These are phyloP conservation scores for Pseudocercospora fijiensis DNA, from an alignment of 2,329 filamentous ascomycete species.

Conservation along the genomic window DNA sequence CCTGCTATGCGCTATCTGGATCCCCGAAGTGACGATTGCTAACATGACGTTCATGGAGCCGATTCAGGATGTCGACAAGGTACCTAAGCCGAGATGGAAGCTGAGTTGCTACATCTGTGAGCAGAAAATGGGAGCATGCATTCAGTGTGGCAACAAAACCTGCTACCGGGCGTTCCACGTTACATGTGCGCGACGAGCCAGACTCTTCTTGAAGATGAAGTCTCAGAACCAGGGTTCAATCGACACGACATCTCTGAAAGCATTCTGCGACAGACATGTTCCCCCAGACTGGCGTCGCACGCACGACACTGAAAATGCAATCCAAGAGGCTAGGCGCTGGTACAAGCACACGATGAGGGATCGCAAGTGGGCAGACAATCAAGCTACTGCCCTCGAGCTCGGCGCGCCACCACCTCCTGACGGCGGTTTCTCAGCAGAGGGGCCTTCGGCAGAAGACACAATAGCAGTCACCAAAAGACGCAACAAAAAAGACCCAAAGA, in stretches of 20 bases:
- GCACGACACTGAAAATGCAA: slow-evolving; percentile 77
- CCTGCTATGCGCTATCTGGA: slow-evolving; percentile 96
- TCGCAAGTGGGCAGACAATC: slow-evolving; percentile 87
- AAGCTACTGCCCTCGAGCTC: slow-evolving; percentile 75
- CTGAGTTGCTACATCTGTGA: slow-evolving; percentile 89
- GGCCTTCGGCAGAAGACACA: slow-evolving; percentile 47
- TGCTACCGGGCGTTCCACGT: slow-evolving; percentile 98
- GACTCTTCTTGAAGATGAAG: slow-evolving; percentile 94
- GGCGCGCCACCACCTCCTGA: slow-evolving; percentile 62
- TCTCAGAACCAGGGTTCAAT: slow-evolving; percentile 78
- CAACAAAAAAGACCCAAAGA: slow-evolving; percentile 61
- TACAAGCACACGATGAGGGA: slow-evolving; percentile 89
- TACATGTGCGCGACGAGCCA: slow-evolving; percentile 85
- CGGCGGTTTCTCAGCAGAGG: slow-evolving; percentile 45
- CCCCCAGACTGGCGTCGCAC: slow-evolving; percentile 84
- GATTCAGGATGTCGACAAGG: slow-evolving; percentile 96
- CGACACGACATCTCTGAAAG: slow-evolving; percentile 81
- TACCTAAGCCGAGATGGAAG: slow-evolving; percentile 88
- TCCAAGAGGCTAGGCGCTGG: slow-evolving; percentile 78
- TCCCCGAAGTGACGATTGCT: slow-evolving; percentile 91
- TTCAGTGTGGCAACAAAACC: slow-evolving; percentile 95
- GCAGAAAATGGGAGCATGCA: slow-evolving; percentile 96
- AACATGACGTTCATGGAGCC: slow-evolving; percentile 98
- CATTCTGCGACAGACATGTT: slow-evolving; percentile 94
- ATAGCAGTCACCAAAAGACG: slow-evolving; percentile 60